Base-by-base conservation (phyloP, 2,329 filamentous ascomycete genomes). In the Fusarium acutatum region DNA sequence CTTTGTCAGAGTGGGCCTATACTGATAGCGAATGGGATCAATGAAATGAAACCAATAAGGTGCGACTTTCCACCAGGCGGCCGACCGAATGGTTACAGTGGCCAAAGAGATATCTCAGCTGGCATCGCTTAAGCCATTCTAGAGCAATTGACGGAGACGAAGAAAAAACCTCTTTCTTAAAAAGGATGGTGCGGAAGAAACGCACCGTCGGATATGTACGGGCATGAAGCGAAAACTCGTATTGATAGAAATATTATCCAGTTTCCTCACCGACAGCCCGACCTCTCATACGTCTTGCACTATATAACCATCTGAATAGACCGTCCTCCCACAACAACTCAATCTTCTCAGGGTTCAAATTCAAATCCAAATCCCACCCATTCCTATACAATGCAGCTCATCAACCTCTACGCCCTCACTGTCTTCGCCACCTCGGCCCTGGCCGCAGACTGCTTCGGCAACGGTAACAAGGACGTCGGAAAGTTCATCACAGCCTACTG, bases 361-460 rank as follows among this genome's bases (percentile, higher is more conserved):
- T 17, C 4, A 15, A 20, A 12, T 13, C 9, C n/a, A n/a, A n/a
- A n/a, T 5, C 3, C 7, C 8, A 6, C 4, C 15, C 0, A 50
- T 8, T 34, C 8, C 17, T 28, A 2, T n/a, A 43, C 17, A 0
- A 73, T 73, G 62, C 60, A 73, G 14, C 28, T 73, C 22, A 28
- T 61, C 28, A 73, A 52, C 18, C 20, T 73, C 43, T 72, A 56
- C 28, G 41, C 61, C 34, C 40, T 73, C 7, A 40, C 35, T 2
- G 18, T 60, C 20, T 52, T 73, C 1, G 56, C 35, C 14, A 46
- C 71, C 1, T 56, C 69, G 4, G 50, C 35, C 26, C 20, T 64
- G 8, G 69, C 69, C 3, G 69, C 69, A 24, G 54, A 60, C 40
- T 73, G 71, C 20, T 73, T 58, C 26, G 71, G 59, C 22, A 67